Conservation (phyloP, 2,329 filamentous ascomycete species). For the Amauroascus niger region DNA sequence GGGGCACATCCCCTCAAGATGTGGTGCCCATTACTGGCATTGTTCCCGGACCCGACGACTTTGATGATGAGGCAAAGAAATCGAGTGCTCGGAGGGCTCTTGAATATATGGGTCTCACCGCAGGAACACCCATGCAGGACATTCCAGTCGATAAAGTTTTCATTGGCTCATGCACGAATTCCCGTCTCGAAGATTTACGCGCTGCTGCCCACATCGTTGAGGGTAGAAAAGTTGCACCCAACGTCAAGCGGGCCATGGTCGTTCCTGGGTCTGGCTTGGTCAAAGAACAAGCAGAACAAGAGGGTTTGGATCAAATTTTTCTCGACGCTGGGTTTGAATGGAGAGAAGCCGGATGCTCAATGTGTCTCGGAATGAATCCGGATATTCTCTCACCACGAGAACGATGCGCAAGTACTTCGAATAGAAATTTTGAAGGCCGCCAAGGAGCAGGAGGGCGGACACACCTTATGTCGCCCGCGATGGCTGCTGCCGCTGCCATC, state of each 20-base stretch:
- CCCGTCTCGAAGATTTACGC: slow-evolving; percentile 88
- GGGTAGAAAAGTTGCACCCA: slow-evolving; percentile 75
- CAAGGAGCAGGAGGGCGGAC: slow-evolving; percentile 87
- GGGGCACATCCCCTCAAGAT: slow-evolving; percentile 95
- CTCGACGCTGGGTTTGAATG: slow-evolving; percentile 88
- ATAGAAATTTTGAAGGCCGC: slow-evolving; percentile 94
- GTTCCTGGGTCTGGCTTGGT: slow-evolving; percentile 92
- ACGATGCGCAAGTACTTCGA: slow-evolving; percentile 88
- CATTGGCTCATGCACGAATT: slow-evolving; percentile 96
- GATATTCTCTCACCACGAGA: slow-evolving; percentile 89
- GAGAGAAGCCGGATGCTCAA: slow-evolving; percentile 96
- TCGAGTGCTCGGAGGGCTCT: slow-evolving; percentile 68
- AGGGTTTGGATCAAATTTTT: slow-evolving; percentile 91
- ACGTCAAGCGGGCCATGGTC: slow-evolving; percentile 90
- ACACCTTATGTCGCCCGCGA: slow-evolving; percentile 92
- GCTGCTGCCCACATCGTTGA: slow-evolving; percentile 77
- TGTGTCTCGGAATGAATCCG: slow-evolving; percentile 99
- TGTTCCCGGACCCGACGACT: slow-evolving; percentile 86
- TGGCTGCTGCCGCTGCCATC: slow-evolving; percentile 86
- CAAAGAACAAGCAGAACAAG: slow-evolving; percentile 80
- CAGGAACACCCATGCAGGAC: slow-evolving; percentile 87
- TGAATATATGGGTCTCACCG: slow-evolving; percentile 88
- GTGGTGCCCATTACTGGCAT: slow-evolving; percentile 85
- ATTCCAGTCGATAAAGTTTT: slow-evolving; percentile 90
- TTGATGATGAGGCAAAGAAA: slow-evolving; percentile 70